These are phyloP conservation scores for Phytophthora syringae DNA, from an alignment of 352 stramenopile species.

Conservation along the genomic window DNA sequence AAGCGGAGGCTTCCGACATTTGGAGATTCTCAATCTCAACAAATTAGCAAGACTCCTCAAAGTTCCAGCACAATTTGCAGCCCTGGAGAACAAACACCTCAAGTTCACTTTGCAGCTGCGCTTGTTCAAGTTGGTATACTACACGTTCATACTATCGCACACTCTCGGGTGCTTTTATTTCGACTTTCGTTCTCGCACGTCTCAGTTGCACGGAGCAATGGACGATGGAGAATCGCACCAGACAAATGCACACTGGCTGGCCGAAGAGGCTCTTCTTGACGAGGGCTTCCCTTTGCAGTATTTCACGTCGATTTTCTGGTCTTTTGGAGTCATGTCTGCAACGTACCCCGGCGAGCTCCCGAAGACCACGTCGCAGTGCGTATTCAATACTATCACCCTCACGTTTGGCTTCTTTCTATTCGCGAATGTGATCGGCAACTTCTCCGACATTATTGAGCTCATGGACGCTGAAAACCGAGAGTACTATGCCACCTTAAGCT, in stretches of 20 bases:
- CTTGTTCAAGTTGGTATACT: constrained; percentile 81
- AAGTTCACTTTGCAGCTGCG: constrained; percentile 68
- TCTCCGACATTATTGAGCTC: constrained; percentile 73
- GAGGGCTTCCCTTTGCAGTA: constrained; percentile 51
- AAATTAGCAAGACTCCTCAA: constrained; percentile 68
- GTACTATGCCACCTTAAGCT: constrained; percentile 63
- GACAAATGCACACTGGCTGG: constrained; percentile 38
- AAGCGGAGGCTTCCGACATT: constrained; percentile 2
- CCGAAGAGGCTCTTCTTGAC: constrained; percentile 37
- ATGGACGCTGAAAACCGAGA: constrained; percentile 71
- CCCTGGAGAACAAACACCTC: constrained; percentile 67
- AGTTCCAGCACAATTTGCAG: constrained; percentile 55
- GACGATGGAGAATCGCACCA: neutral
- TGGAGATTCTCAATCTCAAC: constrained; percentile 71
- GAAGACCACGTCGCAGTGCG: constrained; percentile 52
- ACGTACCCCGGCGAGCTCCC: constrained; percentile 57
- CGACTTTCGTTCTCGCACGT: constrained; percentile 46
- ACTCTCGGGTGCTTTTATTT: constrained; percentile 70
- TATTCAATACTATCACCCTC: constrained; percentile 67
- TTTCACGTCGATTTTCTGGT: constrained; percentile 70
- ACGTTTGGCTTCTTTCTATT: constrained; percentile 77
- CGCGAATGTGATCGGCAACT: constrained; percentile 78
- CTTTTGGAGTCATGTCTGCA: constrained; percentile 71
- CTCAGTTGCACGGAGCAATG: constrained; percentile 17
- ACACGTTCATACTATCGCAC: constrained; percentile 69